Evolutionary conservation across 176 grass and related monocot genomes (phyloP).

Genomic region (Carex pumila): DNA sequence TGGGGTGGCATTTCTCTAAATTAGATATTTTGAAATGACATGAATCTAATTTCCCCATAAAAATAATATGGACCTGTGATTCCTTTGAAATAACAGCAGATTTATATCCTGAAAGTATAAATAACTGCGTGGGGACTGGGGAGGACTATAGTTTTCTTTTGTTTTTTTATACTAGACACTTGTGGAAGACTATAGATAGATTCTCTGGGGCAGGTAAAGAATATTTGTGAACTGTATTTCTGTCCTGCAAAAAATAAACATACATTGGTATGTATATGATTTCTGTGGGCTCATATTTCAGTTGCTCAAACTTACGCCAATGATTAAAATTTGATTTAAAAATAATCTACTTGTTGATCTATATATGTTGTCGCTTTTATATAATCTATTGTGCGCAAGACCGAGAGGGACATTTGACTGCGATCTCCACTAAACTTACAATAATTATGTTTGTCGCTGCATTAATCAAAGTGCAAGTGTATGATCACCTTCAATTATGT

Average conservation of each 20-base stretch:
- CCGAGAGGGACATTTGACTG: slow-evolving; percentile 19
- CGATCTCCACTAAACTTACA: not conserved
- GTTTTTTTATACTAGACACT: not conserved
- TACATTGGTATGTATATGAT: not conserved
- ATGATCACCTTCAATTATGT: not conserved
- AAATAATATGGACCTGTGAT: no score
- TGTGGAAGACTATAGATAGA: not conserved
- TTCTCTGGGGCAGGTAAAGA: not conserved
- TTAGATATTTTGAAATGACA: no score
- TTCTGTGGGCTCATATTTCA: not conserved
- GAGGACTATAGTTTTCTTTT: not conserved
- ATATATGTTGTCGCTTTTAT: not conserved
- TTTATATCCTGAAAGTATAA: not conserved
- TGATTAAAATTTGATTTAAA: not conserved
- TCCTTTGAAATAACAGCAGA: no score
- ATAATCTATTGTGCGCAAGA: not conserved
- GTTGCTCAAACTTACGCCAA: not conserved
- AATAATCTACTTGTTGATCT: not conserved
- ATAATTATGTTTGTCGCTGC: not conserved
- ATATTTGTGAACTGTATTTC: not conserved
- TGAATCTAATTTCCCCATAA: no score
- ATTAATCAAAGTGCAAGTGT: slow-evolving; percentile 10
- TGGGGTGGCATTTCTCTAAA: no score
- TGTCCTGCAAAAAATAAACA: not conserved
- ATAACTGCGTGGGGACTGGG: not conserved